phyloP scores from a whole-genome alignment of 2,329 filamentous ascomycete species.

The Aspergillus sergii region DNA sequence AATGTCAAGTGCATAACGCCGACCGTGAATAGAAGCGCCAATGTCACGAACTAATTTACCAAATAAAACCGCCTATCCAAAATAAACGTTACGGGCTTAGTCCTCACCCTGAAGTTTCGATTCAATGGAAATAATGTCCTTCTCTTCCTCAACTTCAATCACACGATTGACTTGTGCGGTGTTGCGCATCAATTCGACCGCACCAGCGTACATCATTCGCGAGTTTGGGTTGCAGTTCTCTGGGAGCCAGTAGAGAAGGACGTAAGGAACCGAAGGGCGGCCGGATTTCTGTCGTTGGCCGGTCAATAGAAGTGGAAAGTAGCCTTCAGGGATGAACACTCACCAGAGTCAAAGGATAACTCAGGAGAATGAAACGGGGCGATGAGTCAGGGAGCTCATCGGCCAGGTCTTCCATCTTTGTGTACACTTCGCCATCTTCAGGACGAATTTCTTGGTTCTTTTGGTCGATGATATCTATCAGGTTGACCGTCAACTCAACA shows the following conservation, averaged over 20 bases:
- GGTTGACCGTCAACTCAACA: slow-evolving; percentile 26
- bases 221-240: slow-evolving; percentile 84
- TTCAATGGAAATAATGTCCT: slow-evolving; percentile 83
- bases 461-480: slow-evolving; percentile 83
- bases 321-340: slow-evolving; percentile 23
- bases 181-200: slow-evolving; percentile 93
- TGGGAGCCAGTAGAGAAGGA: slow-evolving; percentile 92
- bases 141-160: slow-evolving; percentile 77
- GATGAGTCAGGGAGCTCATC: slow-evolving; percentile 93
- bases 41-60: not conserved
- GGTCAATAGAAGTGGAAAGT: not conserved
- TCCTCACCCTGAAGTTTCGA: slow-evolving; percentile 54
- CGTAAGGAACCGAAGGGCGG: slow-evolving; percentile 85
- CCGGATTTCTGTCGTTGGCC: slow-evolving; percentile 67
- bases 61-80: slow-evolving; percentile 2
- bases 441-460: slow-evolving; percentile 86
- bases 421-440: slow-evolving; percentile 79
- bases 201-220: slow-evolving; percentile 92
- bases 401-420: slow-evolving; percentile 74
- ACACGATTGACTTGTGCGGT: slow-evolving; percentile 87
- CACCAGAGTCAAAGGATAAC: slow-evolving; percentile 87
- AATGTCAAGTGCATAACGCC: not conserved
- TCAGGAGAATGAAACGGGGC: slow-evolving; percentile 85
- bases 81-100: slow-evolving; percentile 17
- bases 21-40: not conserved